These are phyloP conservation scores for Patellifolia procumbens DNA, from an alignment of 179 eudicot genomes.

Conservation along the genomic window DNA sequence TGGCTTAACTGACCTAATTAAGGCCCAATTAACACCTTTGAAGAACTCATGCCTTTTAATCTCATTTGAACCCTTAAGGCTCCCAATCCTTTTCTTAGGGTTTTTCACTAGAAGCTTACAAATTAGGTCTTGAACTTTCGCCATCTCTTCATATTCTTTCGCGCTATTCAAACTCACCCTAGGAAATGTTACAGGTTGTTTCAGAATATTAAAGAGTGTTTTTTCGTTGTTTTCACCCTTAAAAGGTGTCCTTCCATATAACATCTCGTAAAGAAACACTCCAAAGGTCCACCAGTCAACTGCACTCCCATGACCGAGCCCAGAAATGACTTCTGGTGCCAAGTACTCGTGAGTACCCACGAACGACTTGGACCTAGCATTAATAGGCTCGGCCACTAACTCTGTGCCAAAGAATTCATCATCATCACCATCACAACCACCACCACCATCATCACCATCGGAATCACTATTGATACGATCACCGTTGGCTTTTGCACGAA, in stretches of 20 bases:
- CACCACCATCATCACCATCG: constrained; percentile 13
- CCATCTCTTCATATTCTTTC: constrained; percentile 63
- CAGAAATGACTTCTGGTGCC: constrained; percentile 83
- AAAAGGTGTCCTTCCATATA: constrained; percentile 72
- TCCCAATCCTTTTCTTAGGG: constrained; percentile 74
- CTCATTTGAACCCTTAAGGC: constrained; percentile 60
- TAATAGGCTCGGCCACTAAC: constrained; percentile 68
- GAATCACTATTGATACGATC: constrained; percentile 19
- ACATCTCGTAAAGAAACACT: constrained; percentile 68
- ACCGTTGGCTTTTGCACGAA: constrained; percentile 31
- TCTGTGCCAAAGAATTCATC: constrained; percentile 39
- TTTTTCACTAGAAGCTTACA: constrained; percentile 62
- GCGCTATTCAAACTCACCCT: constrained; percentile 44
- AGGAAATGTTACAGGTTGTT: constrained; percentile 65
- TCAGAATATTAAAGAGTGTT: constrained; percentile 60
- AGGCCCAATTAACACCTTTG: constrained; percentile 82
- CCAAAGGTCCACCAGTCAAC: constrained; percentile 96
- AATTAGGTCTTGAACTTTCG: constrained; percentile 62
- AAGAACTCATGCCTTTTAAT: constrained; percentile 72
- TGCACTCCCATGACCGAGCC: constrained; percentile 77
- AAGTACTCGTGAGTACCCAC: constrained; percentile 88
- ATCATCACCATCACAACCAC: background rate
- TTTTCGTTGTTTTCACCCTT: constrained; percentile 76
- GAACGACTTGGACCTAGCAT: constrained; percentile 72
- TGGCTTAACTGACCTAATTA: constrained; percentile 66